Conservation (phyloP, 805 yeast genomes). For the Yarrowia sp. region DNA sequence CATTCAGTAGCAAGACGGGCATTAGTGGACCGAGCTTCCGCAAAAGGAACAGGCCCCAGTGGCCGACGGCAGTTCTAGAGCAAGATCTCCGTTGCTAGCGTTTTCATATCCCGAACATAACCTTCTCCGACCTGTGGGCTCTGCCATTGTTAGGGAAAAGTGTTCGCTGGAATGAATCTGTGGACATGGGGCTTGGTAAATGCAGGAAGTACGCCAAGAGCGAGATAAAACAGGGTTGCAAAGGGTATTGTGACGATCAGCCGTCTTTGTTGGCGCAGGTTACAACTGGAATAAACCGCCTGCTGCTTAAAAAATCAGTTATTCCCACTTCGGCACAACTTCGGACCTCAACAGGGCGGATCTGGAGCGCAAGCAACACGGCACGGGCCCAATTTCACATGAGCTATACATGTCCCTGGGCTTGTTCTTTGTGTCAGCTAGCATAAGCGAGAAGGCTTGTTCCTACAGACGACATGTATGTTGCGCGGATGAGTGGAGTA, state of each 20-base stretch:
- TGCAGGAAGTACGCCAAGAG: background rate
- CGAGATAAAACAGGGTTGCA: background rate
- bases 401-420: background rate
- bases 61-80: background rate
- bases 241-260: background rate
- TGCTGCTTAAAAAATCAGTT: background rate
- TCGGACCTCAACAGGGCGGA: background rate
- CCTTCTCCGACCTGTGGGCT: background rate
- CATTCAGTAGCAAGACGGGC: background rate
- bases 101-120: background rate
- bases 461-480: background rate
- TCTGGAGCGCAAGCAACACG: background rate
- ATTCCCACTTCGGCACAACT: conserved; percentile 4
- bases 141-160: background rate
- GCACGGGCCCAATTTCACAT: background rate
- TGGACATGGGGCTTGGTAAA: background rate
- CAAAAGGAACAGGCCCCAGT: background rate
- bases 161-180: conserved; percentile 10
- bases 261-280: background rate
- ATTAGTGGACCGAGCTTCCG: background rate
- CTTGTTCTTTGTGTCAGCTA: background rate
- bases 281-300: background rate
- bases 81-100: background rate
- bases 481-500: background rate
- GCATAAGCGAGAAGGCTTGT: background rate